phyloP scores from a whole-genome alignment of 202 grass and related monocot species.

The Setaria viridis region DNA sequence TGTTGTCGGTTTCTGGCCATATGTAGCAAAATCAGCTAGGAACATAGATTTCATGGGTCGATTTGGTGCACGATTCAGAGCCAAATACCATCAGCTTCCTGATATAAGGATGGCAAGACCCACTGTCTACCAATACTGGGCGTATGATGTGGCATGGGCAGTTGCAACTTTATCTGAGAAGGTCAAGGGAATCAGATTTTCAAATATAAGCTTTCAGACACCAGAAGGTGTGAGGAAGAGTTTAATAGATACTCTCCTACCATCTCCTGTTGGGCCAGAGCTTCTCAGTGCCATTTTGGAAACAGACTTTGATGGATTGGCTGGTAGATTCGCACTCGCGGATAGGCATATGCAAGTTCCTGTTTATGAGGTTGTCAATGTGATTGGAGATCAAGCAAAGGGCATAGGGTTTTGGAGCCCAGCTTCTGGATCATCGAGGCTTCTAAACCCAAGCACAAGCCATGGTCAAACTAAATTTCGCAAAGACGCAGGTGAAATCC shows the following conservation, averaged over 20 bases:
- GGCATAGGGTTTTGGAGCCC: conserved; percentile 37
- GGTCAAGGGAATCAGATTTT: background rate
- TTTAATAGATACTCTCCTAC: conserved; percentile 27
- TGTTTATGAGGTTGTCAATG: conserved; percentile 59
- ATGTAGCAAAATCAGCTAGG: background rate
- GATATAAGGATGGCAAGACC: conserved; percentile 14
- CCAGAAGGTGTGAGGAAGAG: background rate
- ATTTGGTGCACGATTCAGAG: conserved; percentile 33
- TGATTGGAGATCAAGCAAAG: conserved; percentile 23
- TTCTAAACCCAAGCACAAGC: background rate
- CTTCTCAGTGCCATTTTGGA: conserved; percentile 46
- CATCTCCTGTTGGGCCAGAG: conserved; percentile 40
- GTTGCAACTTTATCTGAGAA: conserved; percentile 50
- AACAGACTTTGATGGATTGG: conserved; percentile 54
- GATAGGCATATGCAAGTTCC: conserved; percentile 48
- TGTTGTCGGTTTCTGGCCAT: conserved; percentile 51
- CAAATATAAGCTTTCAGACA: conserved; percentile 24
- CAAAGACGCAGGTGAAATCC: background rate
- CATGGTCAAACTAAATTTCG: background rate
- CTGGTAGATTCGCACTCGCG: conserved; percentile 52
- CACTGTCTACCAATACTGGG: conserved; percentile 47
- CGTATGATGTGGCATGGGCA: conserved; percentile 61
- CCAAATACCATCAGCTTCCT: background rate
- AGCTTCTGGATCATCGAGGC: background rate
- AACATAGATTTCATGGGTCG: conserved; percentile 38